Percentiles rank a stretch among this genome's conserved stretches.
Conservation (phyloP, 345 rosid genomes). For the Eucalyptus cloeziana region DNA sequence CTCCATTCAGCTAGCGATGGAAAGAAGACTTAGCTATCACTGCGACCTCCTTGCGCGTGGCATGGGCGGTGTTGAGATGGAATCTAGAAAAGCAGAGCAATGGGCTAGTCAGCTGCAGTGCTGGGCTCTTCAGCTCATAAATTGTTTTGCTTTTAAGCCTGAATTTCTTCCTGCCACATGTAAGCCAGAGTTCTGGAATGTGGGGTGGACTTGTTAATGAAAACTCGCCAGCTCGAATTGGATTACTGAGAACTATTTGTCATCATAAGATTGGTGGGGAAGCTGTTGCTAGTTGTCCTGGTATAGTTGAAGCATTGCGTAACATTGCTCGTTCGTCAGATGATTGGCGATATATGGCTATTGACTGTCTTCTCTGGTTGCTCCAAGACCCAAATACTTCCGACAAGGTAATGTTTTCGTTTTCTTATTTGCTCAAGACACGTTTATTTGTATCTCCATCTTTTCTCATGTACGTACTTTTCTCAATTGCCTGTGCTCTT, state of each 20-base stretch:
- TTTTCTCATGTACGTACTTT: neutral
- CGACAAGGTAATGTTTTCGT: slow-evolving; percentile 32
- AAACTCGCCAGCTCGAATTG: slow-evolving; percentile 55
- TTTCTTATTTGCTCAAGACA: neutral
- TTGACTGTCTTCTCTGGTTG: slow-evolving; percentile 95
- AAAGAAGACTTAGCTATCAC: slow-evolving; percentile 79
- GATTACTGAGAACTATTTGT: no score
- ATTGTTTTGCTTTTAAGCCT: slow-evolving; percentile 94
- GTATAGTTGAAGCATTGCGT: slow-evolving; percentile 75
- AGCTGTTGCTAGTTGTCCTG: slow-evolving; percentile 76
- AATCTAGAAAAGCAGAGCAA: slow-evolving; percentile 93
- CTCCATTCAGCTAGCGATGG: slow-evolving; percentile 74
- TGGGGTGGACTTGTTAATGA: slow-evolving; percentile 99
- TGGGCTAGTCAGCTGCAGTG: slow-evolving; percentile 99
- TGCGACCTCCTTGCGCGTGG: slow-evolving; percentile 94
- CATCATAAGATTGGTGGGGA: slow-evolving; percentile 7
- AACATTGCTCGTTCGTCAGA: slow-evolving; percentile 24
- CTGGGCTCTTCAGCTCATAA: slow-evolving; percentile 99
- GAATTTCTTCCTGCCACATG: slow-evolving; percentile 88
- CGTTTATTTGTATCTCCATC: neutral
- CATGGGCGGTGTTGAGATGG: slow-evolving; percentile 99
- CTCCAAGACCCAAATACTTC: slow-evolving; percentile 85
- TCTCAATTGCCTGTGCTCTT: neutral
- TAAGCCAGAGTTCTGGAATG: slow-evolving; percentile 88
- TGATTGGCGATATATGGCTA: slow-evolving; percentile 98